phyloP scores from a whole-genome alignment of 768 basidiomycete genomes.

The Termitomyces sp. region DNA sequence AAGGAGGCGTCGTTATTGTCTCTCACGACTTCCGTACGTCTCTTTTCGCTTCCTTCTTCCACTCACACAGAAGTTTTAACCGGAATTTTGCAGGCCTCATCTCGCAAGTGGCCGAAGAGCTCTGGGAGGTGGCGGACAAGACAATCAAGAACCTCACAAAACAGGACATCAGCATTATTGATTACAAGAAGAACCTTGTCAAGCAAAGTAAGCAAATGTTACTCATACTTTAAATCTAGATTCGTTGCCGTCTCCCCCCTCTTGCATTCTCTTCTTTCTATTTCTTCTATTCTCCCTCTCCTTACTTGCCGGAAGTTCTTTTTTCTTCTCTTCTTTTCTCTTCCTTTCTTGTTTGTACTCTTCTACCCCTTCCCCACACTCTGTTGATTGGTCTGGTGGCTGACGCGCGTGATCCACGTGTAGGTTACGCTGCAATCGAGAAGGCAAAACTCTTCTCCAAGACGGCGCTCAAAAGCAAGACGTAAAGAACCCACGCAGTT shows the following conservation, averaged over 20 bases:
- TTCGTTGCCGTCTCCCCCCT: background rate
- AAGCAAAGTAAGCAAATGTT: conserved; percentile 59
- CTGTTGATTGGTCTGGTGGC: background rate
- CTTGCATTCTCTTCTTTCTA: too few species aligned
- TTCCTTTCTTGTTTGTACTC: too few species aligned
- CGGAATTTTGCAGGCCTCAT: conserved; percentile 66
- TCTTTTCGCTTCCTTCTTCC: background rate
- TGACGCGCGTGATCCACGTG: conserved; percentile 10
- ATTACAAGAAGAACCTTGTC: conserved; percentile 88
- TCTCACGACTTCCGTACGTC: conserved; percentile 95
- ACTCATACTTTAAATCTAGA: background rate
- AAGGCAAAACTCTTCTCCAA: conserved; percentile 94
- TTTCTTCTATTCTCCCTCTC: background rate
- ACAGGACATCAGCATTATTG: conserved; percentile 84
- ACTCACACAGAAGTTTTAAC: background rate
- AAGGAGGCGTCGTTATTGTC: conserved; percentile 98
- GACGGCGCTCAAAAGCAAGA: conserved; percentile 66
- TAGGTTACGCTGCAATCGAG: conserved; percentile 83
- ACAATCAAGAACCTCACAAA: conserved; percentile 92
- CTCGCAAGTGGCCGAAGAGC: conserved; percentile 95
- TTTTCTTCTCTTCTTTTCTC: background rate
- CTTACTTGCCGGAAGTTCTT: background rate
- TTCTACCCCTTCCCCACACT: background rate
- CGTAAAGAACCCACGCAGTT: conserved; percentile 31
- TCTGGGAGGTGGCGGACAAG: conserved; percentile 97